Evolutionary conservation across 208 protist species (phyloP).

Genomic region (Acanthamoeba lenticulata): DNA sequence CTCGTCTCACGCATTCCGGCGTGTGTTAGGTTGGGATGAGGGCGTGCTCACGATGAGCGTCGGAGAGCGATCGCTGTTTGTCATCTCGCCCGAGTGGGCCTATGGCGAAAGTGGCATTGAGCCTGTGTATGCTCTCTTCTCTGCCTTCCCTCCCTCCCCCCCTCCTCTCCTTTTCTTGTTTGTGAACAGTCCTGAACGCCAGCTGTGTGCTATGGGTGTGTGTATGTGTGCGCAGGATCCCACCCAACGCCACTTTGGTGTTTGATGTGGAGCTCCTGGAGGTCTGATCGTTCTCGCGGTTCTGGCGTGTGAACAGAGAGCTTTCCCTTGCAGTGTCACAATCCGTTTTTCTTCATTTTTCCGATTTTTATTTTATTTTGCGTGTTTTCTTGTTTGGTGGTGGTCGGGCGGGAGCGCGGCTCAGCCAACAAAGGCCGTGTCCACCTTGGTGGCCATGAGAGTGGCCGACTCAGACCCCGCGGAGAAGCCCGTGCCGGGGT

Average conservation of each 20-base stretch:
- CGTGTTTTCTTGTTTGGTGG: too few species aligned
- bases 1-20: not conserved
- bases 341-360: too few species aligned
- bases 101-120: conserved; percentile 50
- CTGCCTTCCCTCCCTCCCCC: not conserved
- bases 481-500: not conserved
- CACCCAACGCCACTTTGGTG: conserved; percentile 27
- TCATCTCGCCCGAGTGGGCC: conserved; percentile 38
- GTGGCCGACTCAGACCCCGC: not conserved
- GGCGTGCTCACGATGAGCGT: conserved; percentile 65
- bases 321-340: too few species aligned
- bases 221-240: not conserved
- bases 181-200: not conserved
- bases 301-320: too few species aligned
- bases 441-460: not conserved
- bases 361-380: too few species aligned
- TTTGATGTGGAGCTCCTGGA: conserved; percentile 68
- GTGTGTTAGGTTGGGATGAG: conserved; percentile 57
- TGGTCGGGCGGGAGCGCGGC: too few species aligned
- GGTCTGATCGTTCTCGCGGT: too few species aligned
- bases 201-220: not conserved
- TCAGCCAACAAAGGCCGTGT: conserved; percentile 32
- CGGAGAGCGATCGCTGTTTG: conserved; percentile 40
- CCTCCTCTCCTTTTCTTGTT: not conserved
- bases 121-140: not conserved